Evolutionary conservation across 768 basidiomycete species (phyloP).

Genomic region (Hygrocybe coccinea): DNA sequence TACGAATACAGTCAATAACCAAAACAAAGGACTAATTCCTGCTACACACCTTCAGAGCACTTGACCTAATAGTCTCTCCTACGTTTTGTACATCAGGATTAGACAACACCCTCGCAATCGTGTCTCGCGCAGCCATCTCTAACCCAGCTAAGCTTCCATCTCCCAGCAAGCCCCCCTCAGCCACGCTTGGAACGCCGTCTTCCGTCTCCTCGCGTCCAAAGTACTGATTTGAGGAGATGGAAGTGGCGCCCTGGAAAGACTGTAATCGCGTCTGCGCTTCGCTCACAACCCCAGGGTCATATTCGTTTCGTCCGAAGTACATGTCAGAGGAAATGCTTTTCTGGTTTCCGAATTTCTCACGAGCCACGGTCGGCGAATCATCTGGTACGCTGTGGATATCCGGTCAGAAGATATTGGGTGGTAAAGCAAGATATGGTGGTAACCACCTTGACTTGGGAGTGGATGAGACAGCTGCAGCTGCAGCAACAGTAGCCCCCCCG

Average conservation of each 20-base stretch:
- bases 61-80: slow-evolving; percentile 69
- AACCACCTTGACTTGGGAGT: slow-evolving; percentile 32
- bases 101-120: slow-evolving; percentile 63
- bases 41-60: slow-evolving; percentile 71
- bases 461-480: slow-evolving; percentile 28
- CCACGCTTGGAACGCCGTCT: slow-evolving; percentile 35
- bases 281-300: slow-evolving; percentile 63
- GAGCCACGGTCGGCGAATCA: slow-evolving; percentile 71
- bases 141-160: slow-evolving; percentile 58
- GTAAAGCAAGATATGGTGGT: background rate
- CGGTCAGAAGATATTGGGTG: background rate
- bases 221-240: slow-evolving; percentile 94
- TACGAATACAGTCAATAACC: slow-evolving; percentile 18
- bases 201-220: slow-evolving; percentile 89
- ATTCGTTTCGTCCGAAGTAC: slow-evolving; percentile 88
- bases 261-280: slow-evolving; percentile 82
- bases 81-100: slow-evolving; percentile 87
- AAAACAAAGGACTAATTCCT: slow-evolving; percentile 5
- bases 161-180: slow-evolving; percentile 33
- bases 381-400: slow-evolving; percentile 31
- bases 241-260: slow-evolving; percentile 84
- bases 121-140: slow-evolving; percentile 67
- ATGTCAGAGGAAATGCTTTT: slow-evolving; percentile 98
- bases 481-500: slow-evolving; percentile 47
- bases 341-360: slow-evolving; percentile 86